phyloP scores from a whole-genome alignment of 805 yeast genomes.

The Metschnikowia henanensis region DNA sequence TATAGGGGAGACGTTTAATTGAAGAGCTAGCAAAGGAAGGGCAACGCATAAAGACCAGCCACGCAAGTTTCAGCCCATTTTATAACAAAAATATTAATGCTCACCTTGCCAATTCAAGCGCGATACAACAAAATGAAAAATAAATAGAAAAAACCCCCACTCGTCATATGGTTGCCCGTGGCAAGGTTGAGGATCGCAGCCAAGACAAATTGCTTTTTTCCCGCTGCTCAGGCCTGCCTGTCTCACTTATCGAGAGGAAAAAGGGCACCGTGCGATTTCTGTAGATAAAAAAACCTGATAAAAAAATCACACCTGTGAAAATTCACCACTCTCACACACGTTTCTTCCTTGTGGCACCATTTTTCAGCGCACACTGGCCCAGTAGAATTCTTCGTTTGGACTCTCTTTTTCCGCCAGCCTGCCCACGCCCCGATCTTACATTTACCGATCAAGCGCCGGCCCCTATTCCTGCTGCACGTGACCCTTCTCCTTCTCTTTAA shows the following conservation, averaged over 20 bases:
- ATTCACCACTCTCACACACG: slow-evolving; percentile 3
- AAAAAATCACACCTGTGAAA: slow-evolving; percentile 7
- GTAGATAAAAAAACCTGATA: slow-evolving; percentile 9
- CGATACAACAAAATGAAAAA: too few relatives aligned
- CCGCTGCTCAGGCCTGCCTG: not conserved
- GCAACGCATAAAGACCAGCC: too few relatives aligned
- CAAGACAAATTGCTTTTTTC: slow-evolving; percentile 4
- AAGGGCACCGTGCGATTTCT: slow-evolving; percentile 11
- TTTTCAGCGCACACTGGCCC: not conserved
- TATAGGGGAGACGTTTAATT: not conserved
- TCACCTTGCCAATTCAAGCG: too few relatives aligned
- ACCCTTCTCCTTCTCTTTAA: not conserved
- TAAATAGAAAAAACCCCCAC: not conserved
- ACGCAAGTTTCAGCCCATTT: too few relatives aligned
- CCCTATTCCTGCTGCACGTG: not conserved
- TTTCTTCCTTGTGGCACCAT: not conserved
- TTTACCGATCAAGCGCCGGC: not conserved
- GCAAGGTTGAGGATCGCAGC: not conserved
- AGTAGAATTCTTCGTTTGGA: not conserved
- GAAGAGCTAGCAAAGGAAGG: too few relatives aligned
- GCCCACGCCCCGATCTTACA: not conserved
- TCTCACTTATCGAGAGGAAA: slow-evolving; percentile 10
- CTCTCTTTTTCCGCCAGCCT: not conserved
- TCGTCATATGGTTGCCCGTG: not conserved
- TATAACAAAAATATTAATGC: too few relatives aligned